Evolutionary conservation across 805 yeast species (phyloP), one percentile per base, ranked within the genome.

Genomic region (Myxozyma geophila): DNA sequence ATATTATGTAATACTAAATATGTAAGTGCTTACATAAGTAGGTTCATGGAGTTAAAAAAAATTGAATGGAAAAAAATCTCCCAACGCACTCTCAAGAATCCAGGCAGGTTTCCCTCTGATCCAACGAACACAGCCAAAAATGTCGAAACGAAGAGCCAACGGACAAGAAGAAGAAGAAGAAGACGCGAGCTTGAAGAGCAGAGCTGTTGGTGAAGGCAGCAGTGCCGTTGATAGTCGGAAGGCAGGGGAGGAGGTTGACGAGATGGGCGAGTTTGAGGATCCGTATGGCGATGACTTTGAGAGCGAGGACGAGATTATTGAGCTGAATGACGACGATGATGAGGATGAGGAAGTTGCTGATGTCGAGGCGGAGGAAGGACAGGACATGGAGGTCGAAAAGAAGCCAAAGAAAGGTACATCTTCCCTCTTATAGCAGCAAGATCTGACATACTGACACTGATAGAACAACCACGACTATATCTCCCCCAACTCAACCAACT

Each of bases 401-500:
- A 76, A 59, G 72, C 75, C 67, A 74, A 79, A 68, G 74, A 78
- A 74, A 62, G 71, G 62, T 66, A 69, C n/a, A 60, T 77, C 28
- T 28, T 28, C 28, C 2, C 28, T 28, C 5, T 3, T 3, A 28
- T 28, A 28, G 28, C 28, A 3, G 5, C 28, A 3, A 28, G 5
- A 28, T 28, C 28, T 28, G 28, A 28, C 13, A 19, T 19, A 28
- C n/a, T 41, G n/a, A 28, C 37, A 13, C 15, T 58, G 17, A 47
- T 33, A 13, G 78, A 77, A 61, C 78, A 80, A 19, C 78, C 85
- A 54, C 69, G 73, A 23, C 78, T 93, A 50, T 95, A 90, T 77
- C 80, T 95, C 68, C 98, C 99, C 21, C 96, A 92, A 74, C 83
- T 86, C 77, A 86, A 85, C 71, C 97, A 97, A 6, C 81, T 95